Base-by-base conservation (phyloP, 495 filamentous ascomycete species). In the Xylaria palmicola region DNA sequence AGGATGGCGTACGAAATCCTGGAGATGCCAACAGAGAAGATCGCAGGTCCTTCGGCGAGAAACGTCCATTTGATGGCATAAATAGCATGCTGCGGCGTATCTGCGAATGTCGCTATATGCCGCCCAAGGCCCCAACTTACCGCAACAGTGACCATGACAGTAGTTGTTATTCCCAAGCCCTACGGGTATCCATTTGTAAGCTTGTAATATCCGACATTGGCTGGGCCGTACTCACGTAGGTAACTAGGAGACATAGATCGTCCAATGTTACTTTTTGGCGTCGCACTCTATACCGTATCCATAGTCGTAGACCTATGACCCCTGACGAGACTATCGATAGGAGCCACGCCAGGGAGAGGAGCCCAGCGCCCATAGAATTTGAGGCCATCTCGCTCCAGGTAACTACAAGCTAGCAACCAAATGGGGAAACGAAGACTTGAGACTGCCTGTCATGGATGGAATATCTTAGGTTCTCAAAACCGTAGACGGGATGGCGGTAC, bases 21-120 rank as follows among this genome's bases (percentile, higher is more conserved):
- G 17, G 45, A 22, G 26, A 48, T 27, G 2, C 45, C 45, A n/a
- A 15, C 17, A 10, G 45, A 22, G 45, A 48, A 19, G 29, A 48
- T 48, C 2, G 45, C 45, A 6, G 45, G 45, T 17, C 45, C 45
- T 48, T 48, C 45, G 12, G 45, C 45, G 2, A 48, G 24, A 4
- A 48, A 48, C 12, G 45, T 26, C 45, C 45, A 48, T 26, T 48
- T 48, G 45, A 48, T 48, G 45, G 45, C 12, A 10, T 48, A 48
- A 1, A 48, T 19, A 26, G 29, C 29, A 17, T 29, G 1, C 3
- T 27, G 45, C 24, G 45, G 45, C 15, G 27, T 27, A 30, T 48
- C 45, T 30, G n/a, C 7, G 24, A 48, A 26, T n/a, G 9, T 6
- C 20, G 1, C 26, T 29, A 20, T n/a, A 15, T 48, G 45, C 8